Evolutionary conservation across 257 asterid species (phyloP), one percentile per base, ranked within the genome.

Genomic region (Vinca minor): DNA sequence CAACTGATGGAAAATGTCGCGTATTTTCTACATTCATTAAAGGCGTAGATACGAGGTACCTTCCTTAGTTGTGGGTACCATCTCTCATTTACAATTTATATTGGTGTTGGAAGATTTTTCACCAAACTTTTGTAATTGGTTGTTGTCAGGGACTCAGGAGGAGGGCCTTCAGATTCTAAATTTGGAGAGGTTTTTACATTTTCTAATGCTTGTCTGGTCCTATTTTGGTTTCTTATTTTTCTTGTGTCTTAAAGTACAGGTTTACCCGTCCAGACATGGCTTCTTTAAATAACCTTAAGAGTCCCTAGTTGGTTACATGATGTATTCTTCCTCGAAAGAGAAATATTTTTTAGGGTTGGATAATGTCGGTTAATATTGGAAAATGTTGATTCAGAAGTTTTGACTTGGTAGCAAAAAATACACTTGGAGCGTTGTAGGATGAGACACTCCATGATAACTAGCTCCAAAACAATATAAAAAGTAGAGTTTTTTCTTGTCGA

Each of bases 1-100:
- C 97, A 66, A 89, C 97, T 44, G 98, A 93, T 80, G 98, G 98
- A 71, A 93, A 89, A 78, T 93, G 96, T 76, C 79, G 97, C 53
- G 95, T 93, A 31, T 93, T 93, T 76, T 87, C 96, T 67, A 93
- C 98, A 59, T 93, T 93, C 91, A 89, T 93, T 74, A 93, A 93
- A 83, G 98, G 98, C 13, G 89, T 93, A 59, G 97, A 93, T 74
- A 65, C 81, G 77, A 93, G 81, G 98, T 93, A 83, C 62, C 82
- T 79, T 62, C 60, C 49, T 44, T 58, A 53, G 69, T 71, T 65
- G 29, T 56, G 13, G 47, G 44, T 21, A 59, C 54, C 67, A 46
- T 60, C 56, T 49, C 66, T 58, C 52, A 20, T 58, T 78, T 62
- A 32, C 66, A 67, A 45, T 58, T 29, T 55, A 39, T 32, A 57